Base-by-base conservation (phyloP, 179 eudicot species). In the Nepenthes alata region DNA sequence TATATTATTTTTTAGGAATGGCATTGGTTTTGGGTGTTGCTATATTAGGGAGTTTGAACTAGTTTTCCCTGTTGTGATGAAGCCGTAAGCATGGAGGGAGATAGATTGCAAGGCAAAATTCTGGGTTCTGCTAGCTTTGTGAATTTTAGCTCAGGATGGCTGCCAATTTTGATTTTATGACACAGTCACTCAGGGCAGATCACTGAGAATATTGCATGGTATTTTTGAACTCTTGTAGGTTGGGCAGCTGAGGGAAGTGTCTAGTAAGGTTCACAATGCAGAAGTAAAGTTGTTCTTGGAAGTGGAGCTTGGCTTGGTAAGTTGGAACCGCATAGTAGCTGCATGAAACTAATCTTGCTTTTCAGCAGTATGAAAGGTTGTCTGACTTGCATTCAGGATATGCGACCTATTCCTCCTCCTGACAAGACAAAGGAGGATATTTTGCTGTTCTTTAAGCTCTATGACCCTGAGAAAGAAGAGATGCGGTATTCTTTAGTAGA, bases 401-500 rank as follows among this genome's bases (percentile, higher is more conserved):
- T 79, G 66, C 78, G 59, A 38, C 89, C 94, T 50, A 55, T 85
- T 64, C 61, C 89, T 55, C 84, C 81, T 67, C 94, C 91, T 36
- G 88, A 79, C 35, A 91, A 84, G 72, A 79, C 80, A 47, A 88
- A 82, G 71, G 97, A 91, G 53, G 94, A 91, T 58, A 80, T 91
- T 57, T 78, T 91, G 44, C 74, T 91, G 44, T 88, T 91, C 72
- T 85, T 91, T 72, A 91, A 91, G 80, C 83, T 81, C 75, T 88
- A 91, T 78, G 91, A 88, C 69, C 96, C 96, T 52, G 73, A 71
- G 68, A 85, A 85, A 62, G 97, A 88, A 71, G 87, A 91, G 74
- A 79, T 91, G n/a, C 80, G 94, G 97, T 91, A 83, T 64, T 49
- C 47, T 57, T 52, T 57, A 12, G 35, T 51, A 35, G n/a, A 16